Percentiles rank a stretch among this genome's conserved stretches.
phyloP scores from a whole-genome alignment of 768 basidiomycete genomes.

The Boletus eberwhitei region DNA sequence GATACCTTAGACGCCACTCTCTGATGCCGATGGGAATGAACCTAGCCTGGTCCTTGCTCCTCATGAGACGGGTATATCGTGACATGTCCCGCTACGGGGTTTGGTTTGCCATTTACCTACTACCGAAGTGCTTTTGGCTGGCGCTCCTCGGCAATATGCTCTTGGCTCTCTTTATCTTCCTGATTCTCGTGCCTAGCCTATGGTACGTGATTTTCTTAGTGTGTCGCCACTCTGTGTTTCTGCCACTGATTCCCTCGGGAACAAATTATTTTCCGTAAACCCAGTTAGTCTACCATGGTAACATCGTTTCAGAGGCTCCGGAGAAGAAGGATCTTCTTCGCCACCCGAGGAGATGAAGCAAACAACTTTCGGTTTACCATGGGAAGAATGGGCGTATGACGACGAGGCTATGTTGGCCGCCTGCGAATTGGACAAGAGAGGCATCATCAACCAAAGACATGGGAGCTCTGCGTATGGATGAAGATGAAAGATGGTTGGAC shows the following conservation, averaged over 20 bases:
- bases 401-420: conserved; percentile 29
- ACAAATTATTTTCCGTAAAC: conserved; percentile 32
- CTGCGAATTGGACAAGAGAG: conserved; percentile 18
- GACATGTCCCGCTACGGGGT: conserved; percentile 29
- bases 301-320: conserved; percentile 21
- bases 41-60: conserved; percentile 20
- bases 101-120: conserved; percentile 22
- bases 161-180: conserved; percentile 27
- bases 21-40: conserved; percentile 26
- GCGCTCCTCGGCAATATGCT: conserved; percentile 23
- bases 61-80: conserved; percentile 19
- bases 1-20: conserved; percentile 22
- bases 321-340: conserved; percentile 29
- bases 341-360: conserved; percentile 29
- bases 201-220: conserved; percentile 22
- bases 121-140: conserved; percentile 8
- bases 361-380: conserved; percentile 25
- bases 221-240: conserved; percentile 20
- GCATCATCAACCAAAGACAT: conserved; percentile 19
- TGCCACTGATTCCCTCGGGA: conserved; percentile 26
- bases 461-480: conserved; percentile 35
- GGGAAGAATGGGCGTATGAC: conserved; percentile 34
- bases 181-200: conserved; percentile 22
- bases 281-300: conserved; percentile 26
- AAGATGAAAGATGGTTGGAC: conserved; percentile 27